phyloP scores from a whole-genome alignment of 306 rosid species.

The Vigna trinervia region DNA sequence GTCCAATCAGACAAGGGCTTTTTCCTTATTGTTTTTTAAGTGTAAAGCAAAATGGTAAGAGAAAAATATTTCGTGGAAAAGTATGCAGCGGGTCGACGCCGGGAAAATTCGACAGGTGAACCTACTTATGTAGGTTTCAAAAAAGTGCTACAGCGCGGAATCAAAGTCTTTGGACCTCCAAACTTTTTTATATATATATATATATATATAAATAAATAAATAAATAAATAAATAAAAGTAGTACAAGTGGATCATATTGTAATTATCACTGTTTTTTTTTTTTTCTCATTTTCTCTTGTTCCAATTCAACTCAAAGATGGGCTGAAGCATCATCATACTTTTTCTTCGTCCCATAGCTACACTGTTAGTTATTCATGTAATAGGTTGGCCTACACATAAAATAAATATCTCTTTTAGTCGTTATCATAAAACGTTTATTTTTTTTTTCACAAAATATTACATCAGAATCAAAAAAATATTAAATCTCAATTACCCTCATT shows the following conservation, averaged over 20 bases:
- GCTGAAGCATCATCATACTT: no score
- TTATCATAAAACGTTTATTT: no score
- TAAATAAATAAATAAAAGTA: neutral
- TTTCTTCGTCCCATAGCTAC: no score
- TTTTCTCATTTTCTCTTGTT: neutral
- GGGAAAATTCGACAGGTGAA: conserved; percentile 56
- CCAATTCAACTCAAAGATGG: no score
- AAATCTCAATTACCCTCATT: no score
- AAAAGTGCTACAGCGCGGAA: conserved; percentile 52
- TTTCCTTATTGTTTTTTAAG: neutral
- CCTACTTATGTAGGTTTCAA: conserved; percentile 47
- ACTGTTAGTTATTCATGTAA: neutral
- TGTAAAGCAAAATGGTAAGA: conserved; percentile 25
- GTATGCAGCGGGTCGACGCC: conserved; percentile 70
- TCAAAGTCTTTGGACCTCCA: conserved; percentile 38
- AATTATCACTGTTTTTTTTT: neutral
- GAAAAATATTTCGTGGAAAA: conserved; percentile 42
- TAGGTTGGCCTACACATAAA: neutral
- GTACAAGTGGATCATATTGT: conserved; percentile 32
- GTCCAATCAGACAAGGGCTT: neutral
- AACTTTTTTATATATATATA: conserved; percentile 17
- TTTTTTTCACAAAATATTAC: no score
- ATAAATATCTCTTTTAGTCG: no score
- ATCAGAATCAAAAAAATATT: no score
- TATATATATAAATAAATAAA: neutral